Evolutionary conservation across 352 stramenopile species (phyloP), one percentile per base, ranked within the genome.

Genomic region (Phytophthora cryptogea): DNA sequence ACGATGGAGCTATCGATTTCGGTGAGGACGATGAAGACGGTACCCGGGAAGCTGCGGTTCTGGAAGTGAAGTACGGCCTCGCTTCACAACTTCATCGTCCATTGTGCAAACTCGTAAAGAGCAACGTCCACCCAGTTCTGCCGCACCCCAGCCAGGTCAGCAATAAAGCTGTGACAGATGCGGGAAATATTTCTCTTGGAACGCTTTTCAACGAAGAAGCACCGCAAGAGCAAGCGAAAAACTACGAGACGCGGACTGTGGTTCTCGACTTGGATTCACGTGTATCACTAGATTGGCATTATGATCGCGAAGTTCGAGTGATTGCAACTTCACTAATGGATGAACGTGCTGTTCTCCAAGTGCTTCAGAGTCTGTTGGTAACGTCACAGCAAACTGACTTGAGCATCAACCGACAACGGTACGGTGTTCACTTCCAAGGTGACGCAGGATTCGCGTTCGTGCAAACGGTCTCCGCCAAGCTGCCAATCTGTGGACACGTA

Each of bases 31-130:
- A 56, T 9, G 45, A 51, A 8, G 17, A 56, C 7, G 27, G 35
- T n/a, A 61, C 9, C 14, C 23, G 27, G 35, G 50, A 60, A 23
- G 20, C 54, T 44, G 51, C 39, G 33, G 65, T 54, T 50, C n/a
- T 60, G 14, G 41, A 66, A 42, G 52, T 76, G 2, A 71, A 70
- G 14, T 62, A 56, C 31, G 63, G 68, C 8, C 32, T 76, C 4
- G 33, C 50, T 2, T 32, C 39, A 13, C 36, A 41, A 2, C 39
- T 72, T 20, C 55, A 76, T 43, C 48, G 50, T 41, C 63, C 68
- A 5, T 20, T 76, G 8, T 70, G 63, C 23, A 72, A 73, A 32
- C 59, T 76, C 6, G 40, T 76, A 8, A 30, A 33, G 14, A 47
- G 39, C 26, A 45, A 60, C 48, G 14, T 63, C 35, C 41, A 51